These are phyloP conservation scores for Posidonia oceanica DNA, from an alignment of 116 monocot genomes.

Conservation along the genomic window DNA sequence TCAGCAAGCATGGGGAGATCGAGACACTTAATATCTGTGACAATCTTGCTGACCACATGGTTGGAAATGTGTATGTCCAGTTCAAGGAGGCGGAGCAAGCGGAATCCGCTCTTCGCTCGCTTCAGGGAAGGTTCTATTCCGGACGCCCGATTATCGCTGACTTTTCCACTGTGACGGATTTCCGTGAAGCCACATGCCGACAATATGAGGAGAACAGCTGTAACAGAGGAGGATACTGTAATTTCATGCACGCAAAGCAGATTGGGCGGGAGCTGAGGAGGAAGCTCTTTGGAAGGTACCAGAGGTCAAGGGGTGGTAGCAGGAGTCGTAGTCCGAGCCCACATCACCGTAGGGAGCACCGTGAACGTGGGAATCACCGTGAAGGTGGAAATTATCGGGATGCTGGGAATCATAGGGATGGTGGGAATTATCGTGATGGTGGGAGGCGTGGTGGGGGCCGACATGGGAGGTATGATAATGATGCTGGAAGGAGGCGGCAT, in stretches of 20 bases:
- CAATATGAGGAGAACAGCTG: conserved; percentile 93
- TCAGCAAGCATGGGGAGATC: conserved; percentile 78
- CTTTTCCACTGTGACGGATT: conserved; percentile 89
- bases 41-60: conserved; percentile 88
- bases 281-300: conserved; percentile 54
- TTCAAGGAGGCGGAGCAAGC: conserved; percentile 87
- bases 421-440: conserved; percentile 32
- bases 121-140: conserved; percentile 77
- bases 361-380: conserved; percentile 13
- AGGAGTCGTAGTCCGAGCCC: conserved; percentile 43
- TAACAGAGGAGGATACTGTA: conserved; percentile 90
- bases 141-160: conserved; percentile 61
- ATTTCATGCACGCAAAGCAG: conserved; percentile 97
- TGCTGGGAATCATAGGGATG: not conserved
- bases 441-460: conserved; percentile 27
- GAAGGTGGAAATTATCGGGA: not conserved
- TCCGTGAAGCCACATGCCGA: conserved; percentile 90
- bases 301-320: conserved; percentile 28
- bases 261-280: conserved; percentile 72
- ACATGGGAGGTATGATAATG: conserved; percentile 37
- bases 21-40: conserved; percentile 85
- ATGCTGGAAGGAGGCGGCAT: conserved; percentile 32
- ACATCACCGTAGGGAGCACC: conserved; percentile 19
- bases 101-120: conserved; percentile 50
- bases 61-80: conserved; percentile 83